phyloP scores from a whole-genome alignment of 2,329 filamentous ascomycete genomes.

The Ceratocystis eucalypticola region DNA sequence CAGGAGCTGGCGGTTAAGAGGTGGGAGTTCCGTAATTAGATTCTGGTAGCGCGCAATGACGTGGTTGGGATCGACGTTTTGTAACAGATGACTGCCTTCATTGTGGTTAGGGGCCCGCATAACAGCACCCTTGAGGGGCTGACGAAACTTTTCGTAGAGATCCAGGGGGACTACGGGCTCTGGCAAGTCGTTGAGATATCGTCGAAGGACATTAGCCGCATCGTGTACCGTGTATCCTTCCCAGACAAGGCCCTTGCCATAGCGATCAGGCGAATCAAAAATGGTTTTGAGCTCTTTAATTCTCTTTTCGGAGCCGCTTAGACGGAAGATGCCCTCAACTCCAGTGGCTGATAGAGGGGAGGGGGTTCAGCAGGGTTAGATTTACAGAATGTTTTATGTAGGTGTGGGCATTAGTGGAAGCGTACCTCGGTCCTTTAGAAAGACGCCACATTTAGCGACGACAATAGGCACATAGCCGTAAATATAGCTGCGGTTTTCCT shows the following conservation, averaged over 20 bases:
- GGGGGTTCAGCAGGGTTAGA: not conserved
- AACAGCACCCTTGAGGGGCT: conserved; percentile 59
- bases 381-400: conserved; percentile 17
- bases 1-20: conserved; percentile 81
- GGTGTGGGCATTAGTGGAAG: conserved; percentile 16
- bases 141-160: conserved; percentile 81
- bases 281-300: conserved; percentile 90
- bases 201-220: conserved; percentile 86
- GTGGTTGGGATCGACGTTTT: conserved; percentile 46
- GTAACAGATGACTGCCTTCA: conserved; percentile 55
- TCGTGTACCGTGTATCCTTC: conserved; percentile 96
- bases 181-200: conserved; percentile 90
- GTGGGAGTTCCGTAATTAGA: conserved; percentile 83
- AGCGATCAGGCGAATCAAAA: conserved; percentile 89
- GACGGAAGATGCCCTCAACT: conserved; percentile 88
- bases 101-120: conserved; percentile 60
- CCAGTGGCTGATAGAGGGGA: conserved; percentile 54
- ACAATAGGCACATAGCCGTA: conserved; percentile 98
- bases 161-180: conserved; percentile 93
- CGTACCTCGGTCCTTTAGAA: conserved; percentile 91
- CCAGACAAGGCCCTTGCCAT: conserved; percentile 95
- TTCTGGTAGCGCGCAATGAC: conserved; percentile 77
- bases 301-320: conserved; percentile 91
- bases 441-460: conserved; percentile 95
- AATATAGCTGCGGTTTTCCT: conserved; percentile 86